These are phyloP conservation scores for Penicillium pancosmium DNA, from an alignment of 495 filamentous ascomycete species.

Conservation along the genomic window DNA sequence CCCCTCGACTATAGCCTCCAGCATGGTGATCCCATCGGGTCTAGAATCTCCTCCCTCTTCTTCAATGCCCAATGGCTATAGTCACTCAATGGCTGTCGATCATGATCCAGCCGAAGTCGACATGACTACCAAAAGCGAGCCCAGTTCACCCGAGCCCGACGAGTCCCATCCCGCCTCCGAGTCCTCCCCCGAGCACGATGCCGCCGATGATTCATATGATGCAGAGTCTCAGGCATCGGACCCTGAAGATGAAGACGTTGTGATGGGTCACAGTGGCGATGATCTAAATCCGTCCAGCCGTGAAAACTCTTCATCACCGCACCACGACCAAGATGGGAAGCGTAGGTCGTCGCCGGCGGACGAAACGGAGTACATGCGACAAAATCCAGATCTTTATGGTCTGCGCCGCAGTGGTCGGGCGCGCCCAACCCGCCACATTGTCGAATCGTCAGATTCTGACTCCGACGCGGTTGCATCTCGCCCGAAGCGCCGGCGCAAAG, in stretches of 20 bases:
- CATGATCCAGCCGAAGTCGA: conserved; percentile 40
- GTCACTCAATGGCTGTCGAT: conserved; percentile 41
- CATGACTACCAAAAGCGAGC: conserved; percentile 49
- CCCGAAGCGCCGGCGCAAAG: conserved; percentile 44
- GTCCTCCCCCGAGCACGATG: conserved; percentile 61
- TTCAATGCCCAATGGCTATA: conserved; percentile 52
- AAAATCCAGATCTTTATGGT: conserved; percentile 96
- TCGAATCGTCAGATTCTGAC: conserved; percentile 74
- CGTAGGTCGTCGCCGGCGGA: conserved; percentile 72
- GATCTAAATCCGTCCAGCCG: conserved; percentile 51
- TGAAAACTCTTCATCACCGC: conserved; percentile 67
- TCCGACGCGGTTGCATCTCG: conserved; percentile 48
- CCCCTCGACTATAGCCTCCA: conserved; percentile 46
- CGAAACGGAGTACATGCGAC: conserved; percentile 80
- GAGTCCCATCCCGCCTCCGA: conserved; percentile 48
- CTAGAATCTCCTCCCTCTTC: conserved; percentile 44
- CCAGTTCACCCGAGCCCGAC: conserved; percentile 53
- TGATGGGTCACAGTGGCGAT: conserved; percentile 64
- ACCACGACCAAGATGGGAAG: conserved; percentile 67
- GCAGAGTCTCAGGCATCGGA: conserved; percentile 41
- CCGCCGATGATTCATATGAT: conserved; percentile 60
- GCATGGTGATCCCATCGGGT: conserved; percentile 57
- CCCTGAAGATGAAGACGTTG: conserved; percentile 78
- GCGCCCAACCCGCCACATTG: conserved; percentile 54
- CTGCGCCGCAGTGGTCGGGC: conserved; percentile 81